A percentile compares a stretch with the other conserved stretches of the same genome.
phyloP scores from a whole-genome alignment of 495 filamentous ascomycete species.

The Bathelium albidoporum region DNA sequence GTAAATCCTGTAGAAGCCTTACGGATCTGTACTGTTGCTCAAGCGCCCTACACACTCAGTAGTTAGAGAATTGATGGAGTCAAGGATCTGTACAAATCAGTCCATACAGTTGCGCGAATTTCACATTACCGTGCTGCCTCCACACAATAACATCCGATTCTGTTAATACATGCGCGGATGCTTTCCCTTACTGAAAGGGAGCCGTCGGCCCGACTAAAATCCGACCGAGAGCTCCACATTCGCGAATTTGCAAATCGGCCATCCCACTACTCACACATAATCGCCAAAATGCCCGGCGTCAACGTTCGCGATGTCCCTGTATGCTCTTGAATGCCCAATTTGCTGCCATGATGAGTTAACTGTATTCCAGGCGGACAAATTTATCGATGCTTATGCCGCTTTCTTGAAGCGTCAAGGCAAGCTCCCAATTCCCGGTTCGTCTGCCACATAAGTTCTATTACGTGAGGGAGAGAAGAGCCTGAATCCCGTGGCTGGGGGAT shows the following conservation, averaged over 20 bases:
- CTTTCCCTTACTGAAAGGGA: too few relatives aligned
- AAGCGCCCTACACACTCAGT: too few relatives aligned
- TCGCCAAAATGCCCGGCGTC: constrained; percentile 29
- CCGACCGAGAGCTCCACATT: too few relatives aligned
- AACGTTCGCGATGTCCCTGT: constrained; percentile 25
- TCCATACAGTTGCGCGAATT: too few relatives aligned
- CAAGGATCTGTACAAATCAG: too few relatives aligned
- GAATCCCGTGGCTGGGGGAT: constrained; percentile 36
- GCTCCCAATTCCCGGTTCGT: constrained; percentile 83
- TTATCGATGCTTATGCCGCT: constrained; percentile 86
- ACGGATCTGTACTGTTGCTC: too few relatives aligned
- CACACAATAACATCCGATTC: too few relatives aligned
- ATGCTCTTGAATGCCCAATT: neutral
- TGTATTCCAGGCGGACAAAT: constrained; percentile 75
- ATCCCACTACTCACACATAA: constrained; percentile 10
- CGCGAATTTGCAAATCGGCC: neutral
- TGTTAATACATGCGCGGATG: too few relatives aligned
- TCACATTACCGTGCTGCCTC: too few relatives aligned
- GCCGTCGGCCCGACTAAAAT: neutral
- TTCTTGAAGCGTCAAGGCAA: constrained; percentile 99
- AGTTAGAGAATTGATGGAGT: too few relatives aligned
- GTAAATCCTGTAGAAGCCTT: too few relatives aligned
- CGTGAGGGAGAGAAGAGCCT: constrained; percentile 16
- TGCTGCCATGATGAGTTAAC: neutral
- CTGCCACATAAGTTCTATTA: neutral